Conservation (phyloP, 805 yeast species). For the Wickerhamomyces rabaulensis region DNA sequence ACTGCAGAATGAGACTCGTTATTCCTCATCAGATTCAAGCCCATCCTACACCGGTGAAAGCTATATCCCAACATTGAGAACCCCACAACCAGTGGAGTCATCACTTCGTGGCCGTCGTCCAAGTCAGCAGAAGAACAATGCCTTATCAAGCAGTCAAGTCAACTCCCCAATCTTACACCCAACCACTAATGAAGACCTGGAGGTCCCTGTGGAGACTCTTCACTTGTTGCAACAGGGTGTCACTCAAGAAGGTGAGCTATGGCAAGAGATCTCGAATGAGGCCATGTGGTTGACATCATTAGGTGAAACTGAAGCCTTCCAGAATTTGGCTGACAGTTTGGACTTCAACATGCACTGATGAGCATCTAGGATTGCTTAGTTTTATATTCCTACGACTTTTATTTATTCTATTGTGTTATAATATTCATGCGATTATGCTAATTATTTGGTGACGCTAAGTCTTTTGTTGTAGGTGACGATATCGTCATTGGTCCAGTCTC, state of each 20-base stretch:
- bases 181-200: conserved; percentile 13
- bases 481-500: conserved; percentile 59
- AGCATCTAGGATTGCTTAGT: background rate
- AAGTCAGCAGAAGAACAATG: background rate
- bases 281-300: conserved; percentile 58
- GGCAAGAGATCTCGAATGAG: conserved; percentile 75
- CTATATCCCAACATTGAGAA: background rate
- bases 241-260: conserved; percentile 41
- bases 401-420: background rate
- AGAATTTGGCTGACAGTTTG: conserved; percentile 17
- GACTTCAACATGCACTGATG: conserved; percentile 5
- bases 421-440: background rate
- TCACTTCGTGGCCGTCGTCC: conserved; percentile 9
- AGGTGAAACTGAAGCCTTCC: conserved; percentile 39
- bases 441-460: background rate
- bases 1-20: background rate
- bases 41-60: background rate
- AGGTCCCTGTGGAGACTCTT: conserved; percentile 25
- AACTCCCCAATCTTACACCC: conserved; percentile 18
- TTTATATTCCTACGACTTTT: background rate
- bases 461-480: conserved; percentile 22
- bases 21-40: background rate
- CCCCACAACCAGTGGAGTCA: conserved; percentile 12
- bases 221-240: conserved; percentile 24
- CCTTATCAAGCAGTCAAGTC: background rate